Percentiles rank a stretch among this genome's conserved stretches.
phyloP scores from a whole-genome alignment of 1,284 basidiomycete species.

The Rhodotorula sp. region DNA sequence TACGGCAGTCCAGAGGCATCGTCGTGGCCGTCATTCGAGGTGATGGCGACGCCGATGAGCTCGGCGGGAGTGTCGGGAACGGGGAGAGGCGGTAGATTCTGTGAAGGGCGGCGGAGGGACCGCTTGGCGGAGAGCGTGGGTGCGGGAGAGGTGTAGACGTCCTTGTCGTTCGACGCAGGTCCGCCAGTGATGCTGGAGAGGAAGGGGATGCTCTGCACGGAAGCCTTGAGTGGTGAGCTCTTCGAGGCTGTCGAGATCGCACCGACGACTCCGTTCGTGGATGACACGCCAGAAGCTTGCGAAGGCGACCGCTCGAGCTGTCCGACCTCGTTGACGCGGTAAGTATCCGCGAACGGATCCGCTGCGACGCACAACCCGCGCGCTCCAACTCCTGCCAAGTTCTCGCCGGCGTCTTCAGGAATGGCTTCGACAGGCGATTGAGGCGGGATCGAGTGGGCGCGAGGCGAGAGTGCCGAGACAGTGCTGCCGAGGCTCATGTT shows the following conservation, averaged over 20 bases:
- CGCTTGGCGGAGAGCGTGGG: conserved; percentile 10
- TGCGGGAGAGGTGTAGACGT: conserved; percentile 14
- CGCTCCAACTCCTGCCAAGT: not conserved
- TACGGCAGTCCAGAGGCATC: not conserved
- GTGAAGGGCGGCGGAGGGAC: not conserved
- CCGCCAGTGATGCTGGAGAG: conserved; percentile 11
- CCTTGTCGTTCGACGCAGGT: not conserved
- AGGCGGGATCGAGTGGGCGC: not conserved
- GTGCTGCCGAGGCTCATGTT: conserved; percentile 39
- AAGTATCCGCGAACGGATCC: conserved; percentile 26
- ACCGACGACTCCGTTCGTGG: conserved; percentile 3
- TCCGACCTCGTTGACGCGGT: conserved; percentile 29
- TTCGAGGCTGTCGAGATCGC: not conserved
- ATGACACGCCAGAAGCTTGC: not conserved
- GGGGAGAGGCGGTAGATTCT: not conserved
- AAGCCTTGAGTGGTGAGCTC: conserved; percentile 6
- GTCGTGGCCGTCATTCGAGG: conserved; percentile 25
- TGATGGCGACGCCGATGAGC: conserved; percentile 27
- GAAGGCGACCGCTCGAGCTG: conserved; percentile 8
- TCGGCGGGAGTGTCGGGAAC: conserved; percentile 21
- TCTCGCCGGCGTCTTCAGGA: not conserved
- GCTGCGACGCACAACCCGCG: not conserved
- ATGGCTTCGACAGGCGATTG: not conserved
- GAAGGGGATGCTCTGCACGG: conserved; percentile 20
- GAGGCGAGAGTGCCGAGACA: conserved; percentile 5